A percentile compares a stretch with the other conserved stretches of the same genome.
phyloP scores from a whole-genome alignment of 225 moss, liverwort and hornwort genomes.

The Ulota crispa region DNA sequence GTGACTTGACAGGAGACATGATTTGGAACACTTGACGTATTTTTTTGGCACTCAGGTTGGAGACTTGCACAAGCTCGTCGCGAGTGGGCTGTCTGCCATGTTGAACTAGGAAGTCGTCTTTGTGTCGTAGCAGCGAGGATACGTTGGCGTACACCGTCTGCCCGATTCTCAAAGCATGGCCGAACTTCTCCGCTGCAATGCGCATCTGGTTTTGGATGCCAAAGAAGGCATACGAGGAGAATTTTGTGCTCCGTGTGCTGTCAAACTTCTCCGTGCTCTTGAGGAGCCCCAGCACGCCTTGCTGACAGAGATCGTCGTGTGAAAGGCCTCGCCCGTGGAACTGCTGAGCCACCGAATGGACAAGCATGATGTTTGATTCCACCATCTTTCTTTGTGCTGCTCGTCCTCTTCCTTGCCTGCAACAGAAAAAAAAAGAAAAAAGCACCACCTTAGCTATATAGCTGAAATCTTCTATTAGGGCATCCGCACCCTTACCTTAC shows the following conservation, averaged over 20 bases:
- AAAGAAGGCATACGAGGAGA: conserved; percentile 85
- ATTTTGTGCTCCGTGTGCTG: conserved; percentile 72
- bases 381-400: conserved; percentile 98
- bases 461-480: no score
- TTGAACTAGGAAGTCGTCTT: conserved; percentile 56
- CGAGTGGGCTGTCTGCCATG: conserved; percentile 72
- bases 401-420: conserved; percentile 87
- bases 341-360: conserved; percentile 77
- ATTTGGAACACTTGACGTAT: conserved; percentile 52
- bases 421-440: not conserved
- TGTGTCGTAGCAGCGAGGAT: conserved; percentile 64
- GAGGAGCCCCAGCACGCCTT: conserved; percentile 77
- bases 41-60: conserved; percentile 55
- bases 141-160: conserved; percentile 66
- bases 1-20: conserved; percentile 62
- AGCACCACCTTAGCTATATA: not conserved
- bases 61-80: conserved; percentile 65
- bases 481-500: no score
- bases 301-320: conserved; percentile 90
- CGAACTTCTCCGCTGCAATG: conserved; percentile 77
- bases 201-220: conserved; percentile 91
- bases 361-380: conserved; percentile 78
- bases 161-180: conserved; percentile 73
- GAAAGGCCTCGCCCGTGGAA: conserved; percentile 88
- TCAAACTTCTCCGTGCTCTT: conserved; percentile 85